These are phyloP conservation scores for Cryphonectria carpinicola DNA, from an alignment of 2,329 filamentous ascomycete species.

Conservation along the genomic window DNA sequence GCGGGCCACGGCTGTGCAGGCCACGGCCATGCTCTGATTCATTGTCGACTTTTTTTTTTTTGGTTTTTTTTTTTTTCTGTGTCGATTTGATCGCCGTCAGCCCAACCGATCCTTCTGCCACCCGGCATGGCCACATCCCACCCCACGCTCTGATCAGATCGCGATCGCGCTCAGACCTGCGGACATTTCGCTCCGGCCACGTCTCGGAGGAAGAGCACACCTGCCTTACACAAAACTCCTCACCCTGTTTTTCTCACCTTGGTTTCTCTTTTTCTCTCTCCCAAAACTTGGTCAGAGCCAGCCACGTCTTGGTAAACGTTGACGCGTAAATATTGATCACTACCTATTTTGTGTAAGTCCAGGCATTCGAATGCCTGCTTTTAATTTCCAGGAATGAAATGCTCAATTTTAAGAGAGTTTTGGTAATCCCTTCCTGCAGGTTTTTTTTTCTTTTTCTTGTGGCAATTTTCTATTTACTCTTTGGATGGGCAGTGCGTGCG, in stretches of 20 bases:
- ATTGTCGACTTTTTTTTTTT: background rate
- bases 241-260: background rate
- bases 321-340: background rate
- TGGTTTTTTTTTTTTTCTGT: background rate
- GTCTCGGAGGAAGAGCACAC: background rate
- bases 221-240: background rate
- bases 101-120: background rate
- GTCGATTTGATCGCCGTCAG: slow-evolving; percentile 6
- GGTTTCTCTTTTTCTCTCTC: background rate
- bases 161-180: background rate
- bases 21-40: background rate
- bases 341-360: background rate
- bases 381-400: background rate
- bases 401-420: background rate
- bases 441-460: no score
- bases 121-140: slow-evolving; percentile 9
- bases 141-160: background rate
- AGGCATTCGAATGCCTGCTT: background rate
- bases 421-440: background rate
- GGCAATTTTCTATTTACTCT: background rate
- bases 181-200: slow-evolving; percentile 10
- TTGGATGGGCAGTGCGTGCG: background rate
- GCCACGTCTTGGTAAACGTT: background rate
- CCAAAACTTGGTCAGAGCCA: background rate
- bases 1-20: slow-evolving; percentile 1